These are phyloP conservation scores for Yamadazyma tumulicola DNA, from an alignment of 805 yeast genomes.

Conservation along the genomic window DNA sequence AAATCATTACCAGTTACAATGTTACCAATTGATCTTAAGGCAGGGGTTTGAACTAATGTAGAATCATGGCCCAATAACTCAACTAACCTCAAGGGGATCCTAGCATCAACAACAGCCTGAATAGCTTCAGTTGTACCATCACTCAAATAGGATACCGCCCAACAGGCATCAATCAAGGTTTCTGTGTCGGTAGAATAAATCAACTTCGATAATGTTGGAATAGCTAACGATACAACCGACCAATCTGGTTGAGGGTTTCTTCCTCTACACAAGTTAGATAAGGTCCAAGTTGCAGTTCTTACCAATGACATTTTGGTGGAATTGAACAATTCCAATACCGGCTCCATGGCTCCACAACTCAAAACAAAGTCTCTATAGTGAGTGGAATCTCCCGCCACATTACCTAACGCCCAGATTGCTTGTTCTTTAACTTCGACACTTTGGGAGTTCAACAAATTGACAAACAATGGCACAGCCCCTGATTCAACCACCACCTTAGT, in stretches of 20 bases:
- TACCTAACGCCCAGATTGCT: slow-evolving; percentile 99
- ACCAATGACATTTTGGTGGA: slow-evolving; percentile 83
- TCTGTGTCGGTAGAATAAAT: slow-evolving; percentile 90
- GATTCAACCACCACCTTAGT: slow-evolving; percentile 88
- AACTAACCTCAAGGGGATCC: slow-evolving; percentile 91
- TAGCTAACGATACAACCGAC: slow-evolving; percentile 77
- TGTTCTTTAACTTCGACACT: slow-evolving; percentile 94
- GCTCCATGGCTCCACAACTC: slow-evolving; percentile 81
- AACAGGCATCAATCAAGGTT: slow-evolving; percentile 94
- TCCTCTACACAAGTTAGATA: slow-evolving; percentile 95
- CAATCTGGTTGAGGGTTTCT: slow-evolving; percentile 96
- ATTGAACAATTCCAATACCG: slow-evolving; percentile 74
- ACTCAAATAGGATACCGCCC: slow-evolving; percentile 94
- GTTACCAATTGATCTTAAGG: slow-evolving; percentile 95
- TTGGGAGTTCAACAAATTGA: slow-evolving; percentile 71
- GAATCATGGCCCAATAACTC: slow-evolving; percentile 84
- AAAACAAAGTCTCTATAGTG: slow-evolving; percentile 86
- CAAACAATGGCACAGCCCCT: slow-evolving; percentile 91
- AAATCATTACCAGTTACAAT: slow-evolving; percentile 95
- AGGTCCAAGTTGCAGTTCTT: slow-evolving; percentile 97
- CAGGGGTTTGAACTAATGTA: slow-evolving; percentile 91
- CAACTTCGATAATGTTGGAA: slow-evolving; percentile 88
- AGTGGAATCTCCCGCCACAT: slow-evolving; percentile 97
- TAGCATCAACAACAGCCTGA: slow-evolving; percentile 94
- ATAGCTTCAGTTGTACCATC: slow-evolving; percentile 93